Base-by-base conservation (phyloP, 2,329 filamentous ascomycete genomes). In the Colletotrichum eleusines region DNA sequence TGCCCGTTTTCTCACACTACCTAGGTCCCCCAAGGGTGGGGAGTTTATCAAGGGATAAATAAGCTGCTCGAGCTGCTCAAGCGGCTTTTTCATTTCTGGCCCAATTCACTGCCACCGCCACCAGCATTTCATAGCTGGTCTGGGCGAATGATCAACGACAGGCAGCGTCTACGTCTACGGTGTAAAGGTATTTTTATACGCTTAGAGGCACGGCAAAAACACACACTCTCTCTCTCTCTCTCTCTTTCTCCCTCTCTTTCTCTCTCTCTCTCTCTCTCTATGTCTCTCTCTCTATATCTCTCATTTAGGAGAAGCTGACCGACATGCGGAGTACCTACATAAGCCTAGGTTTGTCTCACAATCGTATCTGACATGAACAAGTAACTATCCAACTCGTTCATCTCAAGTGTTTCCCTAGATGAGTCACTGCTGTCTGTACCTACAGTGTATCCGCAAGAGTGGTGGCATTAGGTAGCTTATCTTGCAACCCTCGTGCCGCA, bases 71-170 rank as follows among this genome's bases (percentile, higher is more conserved):
- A n/a, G 20, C 42, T 44, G 42, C 20, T 46, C 0, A 16, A 5
- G 14, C 4, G 1, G 35, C 11, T 38, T 38, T 12, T 18, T n/a
- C 4, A 7, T 20, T 44, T 44, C 18, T 11, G 20, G 20, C 35
- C 14, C 35, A 55, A 14, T 26, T 60, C 62, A 69, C 66, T 66
- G 66, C 63, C 63, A 71, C 68, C 68, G 58, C 68, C 68, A 71
- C 68, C 51, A 68, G 51, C 62, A 46, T 51, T 54, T 66, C 40
- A 18, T 33, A 20, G 33, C 63, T 12, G 44, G 42, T 20, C 33
- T 54, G 62, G 53, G 46, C 60, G 33, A 31, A 31, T 5, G 62
- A 61, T 66, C n/a, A 28, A 12, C 28, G 38, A 6, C 5, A 3
- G n/a, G 7, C 31, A 16, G 3, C 12, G 11, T 38, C 28, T 23